Evolutionary conservation across 2,329 filamentous ascomycete species (phyloP).

Genomic region (Neoscytalidium dimidiatum): DNA sequence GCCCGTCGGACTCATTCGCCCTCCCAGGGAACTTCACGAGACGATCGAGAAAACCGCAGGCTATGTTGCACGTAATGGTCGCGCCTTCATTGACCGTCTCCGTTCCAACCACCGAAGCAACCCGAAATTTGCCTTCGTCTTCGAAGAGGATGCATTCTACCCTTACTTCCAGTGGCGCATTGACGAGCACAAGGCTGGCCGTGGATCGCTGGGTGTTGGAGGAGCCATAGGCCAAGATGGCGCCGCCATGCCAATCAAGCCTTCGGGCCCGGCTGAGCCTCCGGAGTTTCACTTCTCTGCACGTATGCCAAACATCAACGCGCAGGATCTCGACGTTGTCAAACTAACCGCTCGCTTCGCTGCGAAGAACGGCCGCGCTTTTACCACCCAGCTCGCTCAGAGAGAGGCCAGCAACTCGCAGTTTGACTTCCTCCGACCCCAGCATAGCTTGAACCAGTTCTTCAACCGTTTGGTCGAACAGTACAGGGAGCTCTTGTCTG

Average conservation of each 20-base stretch:
- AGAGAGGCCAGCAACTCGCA: constrained; percentile 88
- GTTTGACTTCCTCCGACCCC: constrained; percentile 93
- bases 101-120: constrained; percentile 81
- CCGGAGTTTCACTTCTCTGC: constrained; percentile 90
- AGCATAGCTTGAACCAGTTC: constrained; percentile 95
- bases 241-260: constrained; percentile 61
- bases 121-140: constrained; percentile 89
- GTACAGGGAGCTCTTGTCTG: constrained; percentile 77
- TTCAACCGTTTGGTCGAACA: constrained; percentile 92
- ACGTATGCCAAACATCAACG: constrained; percentile 95
- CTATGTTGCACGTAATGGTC: constrained; percentile 73
- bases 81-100: constrained; percentile 77
- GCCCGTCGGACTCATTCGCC: constrained; percentile 75
- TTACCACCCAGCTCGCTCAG: constrained; percentile 87
- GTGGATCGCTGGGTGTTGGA: constrained; percentile 76
- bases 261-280: constrained; percentile 81
- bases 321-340: constrained; percentile 78
- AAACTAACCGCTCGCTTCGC: constrained; percentile 85
- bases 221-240: constrained; percentile 68
- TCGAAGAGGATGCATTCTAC: constrained; percentile 77
- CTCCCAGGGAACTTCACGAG: constrained; percentile 78
- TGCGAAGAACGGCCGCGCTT: constrained; percentile 87
- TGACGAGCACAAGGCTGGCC: constrained; percentile 78
- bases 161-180: constrained; percentile 90
- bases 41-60: constrained; percentile 94